phyloP scores from a whole-genome alignment of 306 rosid genomes.

The Argentina anserina region DNA sequence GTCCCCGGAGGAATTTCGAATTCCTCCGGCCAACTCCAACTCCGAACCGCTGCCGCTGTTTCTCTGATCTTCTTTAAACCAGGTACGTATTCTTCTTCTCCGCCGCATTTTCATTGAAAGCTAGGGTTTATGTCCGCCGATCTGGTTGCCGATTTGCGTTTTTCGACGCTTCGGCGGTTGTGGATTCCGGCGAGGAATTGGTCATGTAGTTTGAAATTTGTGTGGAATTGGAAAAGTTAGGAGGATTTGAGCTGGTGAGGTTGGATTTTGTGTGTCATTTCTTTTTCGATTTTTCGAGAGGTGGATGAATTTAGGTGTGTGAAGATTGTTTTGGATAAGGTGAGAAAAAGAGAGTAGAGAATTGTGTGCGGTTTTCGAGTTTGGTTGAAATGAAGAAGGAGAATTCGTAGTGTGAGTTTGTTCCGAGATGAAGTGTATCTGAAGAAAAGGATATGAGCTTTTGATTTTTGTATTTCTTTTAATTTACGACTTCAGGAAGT shows the following conservation, averaged over 20 bases:
- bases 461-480: not conserved
- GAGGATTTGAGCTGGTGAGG: conserved; percentile 3
- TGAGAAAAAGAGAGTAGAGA: not conserved
- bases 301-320: not conserved
- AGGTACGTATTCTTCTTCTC: conserved; percentile 16
- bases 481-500: too few species aligned
- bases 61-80: not conserved
- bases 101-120: not conserved
- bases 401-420: conserved; percentile 4
- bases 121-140: conserved; percentile 21
- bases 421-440: not conserved
- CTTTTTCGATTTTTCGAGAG: not conserved
- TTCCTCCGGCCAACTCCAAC: conserved; percentile 16
- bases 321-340: conserved; percentile 2
- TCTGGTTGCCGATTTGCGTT: conserved; percentile 9
- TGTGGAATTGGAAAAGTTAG: not conserved
- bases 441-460: conserved; percentile 17
- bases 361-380: not conserved
- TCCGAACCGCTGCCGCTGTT: not conserved
- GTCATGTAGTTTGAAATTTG: conserved; percentile 35
- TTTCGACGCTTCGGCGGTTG: not conserved
- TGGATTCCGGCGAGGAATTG: conserved; percentile 12
- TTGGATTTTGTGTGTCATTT: conserved; percentile 11
- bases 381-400: not conserved
- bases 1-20: conserved; percentile 11